Base-by-base conservation (phyloP, 2,329 filamentous ascomycete species). In the Fusarium penzigii region DNA sequence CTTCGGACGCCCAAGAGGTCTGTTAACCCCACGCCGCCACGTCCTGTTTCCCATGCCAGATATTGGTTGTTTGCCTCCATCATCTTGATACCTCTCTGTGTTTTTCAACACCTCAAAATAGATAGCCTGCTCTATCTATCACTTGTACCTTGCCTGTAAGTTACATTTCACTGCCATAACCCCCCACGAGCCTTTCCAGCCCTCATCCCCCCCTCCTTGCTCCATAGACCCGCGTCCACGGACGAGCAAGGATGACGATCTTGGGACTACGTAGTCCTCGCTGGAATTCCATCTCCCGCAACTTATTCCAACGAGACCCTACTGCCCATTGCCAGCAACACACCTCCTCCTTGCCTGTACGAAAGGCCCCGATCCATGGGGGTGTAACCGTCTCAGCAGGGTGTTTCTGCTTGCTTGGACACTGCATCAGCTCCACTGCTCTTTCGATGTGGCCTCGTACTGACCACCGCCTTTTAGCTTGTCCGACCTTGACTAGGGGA, bases 391-490 rank as follows among this genome's bases (percentile, higher is more conserved):
- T 55, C 55, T 50, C 53, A 48, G 41, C 57, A 59, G 48, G 61
- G 32, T 61, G 51, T 44, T 38, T 52, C 44, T 58, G 46, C 42
- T 44, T 53, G 50, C 25, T 25, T 57, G 47, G 50, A 50, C 52
- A 29, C 51, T 51, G 20, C 20, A 47, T 38, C 39, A 51, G 53
- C 56, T 63, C 62, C 62, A 62, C 62, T 53, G 42, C 62, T 65
- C 62, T 65, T 56, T 62, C 60, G 58, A 63, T 63, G 55, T 42
- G 53, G 46, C 52, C 53, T 63, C 51, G 43, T 61, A 49, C 51
- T 53, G 50, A 65, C 56, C 58, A 65, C 62, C 62, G 63, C 63
- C 57, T 61, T 64, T 65, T 56, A 17, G 48, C 51, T 49, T 59
- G 50, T 53, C 56, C 59, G 61, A 61, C 58, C 58, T 55, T 55